Evolutionary conservation across 495 filamentous ascomycete species (phyloP).

Genomic region (Xanthoparmelia taractica): DNA sequence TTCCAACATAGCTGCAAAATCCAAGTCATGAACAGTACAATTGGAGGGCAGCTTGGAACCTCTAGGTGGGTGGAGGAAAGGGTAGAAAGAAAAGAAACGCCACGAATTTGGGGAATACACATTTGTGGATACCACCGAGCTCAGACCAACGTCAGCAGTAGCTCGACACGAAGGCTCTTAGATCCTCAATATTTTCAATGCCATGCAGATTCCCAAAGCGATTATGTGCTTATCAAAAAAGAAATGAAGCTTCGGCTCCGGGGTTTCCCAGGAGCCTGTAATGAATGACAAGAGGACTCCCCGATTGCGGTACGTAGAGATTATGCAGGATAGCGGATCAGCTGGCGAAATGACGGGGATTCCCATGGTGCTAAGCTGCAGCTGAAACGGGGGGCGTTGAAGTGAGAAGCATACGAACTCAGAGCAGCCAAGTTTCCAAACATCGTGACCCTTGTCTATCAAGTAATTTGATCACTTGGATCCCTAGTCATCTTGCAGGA

Average conservation of each 20-base stretch:
- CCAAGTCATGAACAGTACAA: neutral
- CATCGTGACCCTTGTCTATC: conserved; percentile 4
- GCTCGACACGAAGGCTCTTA: neutral
- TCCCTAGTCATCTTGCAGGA: neutral
- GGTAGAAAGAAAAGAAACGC: neutral
- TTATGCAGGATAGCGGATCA: neutral
- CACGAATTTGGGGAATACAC: neutral
- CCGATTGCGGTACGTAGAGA: neutral
- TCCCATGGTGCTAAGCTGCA: neutral
- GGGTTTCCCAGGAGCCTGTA: neutral
- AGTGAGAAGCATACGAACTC: conserved; percentile 6
- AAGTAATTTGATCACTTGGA: neutral
- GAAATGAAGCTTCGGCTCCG: neutral
- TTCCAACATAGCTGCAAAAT: neutral
- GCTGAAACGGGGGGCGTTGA: neutral
- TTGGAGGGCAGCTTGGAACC: neutral
- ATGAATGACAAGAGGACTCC: neutral
- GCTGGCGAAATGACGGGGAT: neutral
- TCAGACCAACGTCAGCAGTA: neutral
- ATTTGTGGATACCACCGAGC: neutral
- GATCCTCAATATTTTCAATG: neutral
- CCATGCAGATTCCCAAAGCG: neutral
- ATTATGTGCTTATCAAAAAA: neutral
- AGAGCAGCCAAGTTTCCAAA: conserved; percentile 21
- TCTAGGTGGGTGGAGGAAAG: neutral